Evolutionary conservation across 805 yeast species (phyloP).

Genomic region (Wickerhamomyces canadensis): DNA sequence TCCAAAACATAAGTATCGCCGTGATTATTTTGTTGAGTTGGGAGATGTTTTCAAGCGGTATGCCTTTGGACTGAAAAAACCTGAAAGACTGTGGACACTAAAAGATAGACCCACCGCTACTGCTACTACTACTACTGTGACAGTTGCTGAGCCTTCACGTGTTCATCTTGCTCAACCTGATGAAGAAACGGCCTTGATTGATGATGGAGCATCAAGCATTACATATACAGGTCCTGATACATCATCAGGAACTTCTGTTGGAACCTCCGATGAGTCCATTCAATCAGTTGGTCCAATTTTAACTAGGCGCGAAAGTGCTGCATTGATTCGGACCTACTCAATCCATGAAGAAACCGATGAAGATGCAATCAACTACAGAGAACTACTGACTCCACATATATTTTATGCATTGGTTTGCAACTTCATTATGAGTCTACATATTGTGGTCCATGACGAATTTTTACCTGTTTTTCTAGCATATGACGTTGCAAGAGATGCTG

Average conservation of each 20-base stretch:
- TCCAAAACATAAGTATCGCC: conserved; percentile 29
- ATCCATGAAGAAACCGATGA: conserved; percentile 26
- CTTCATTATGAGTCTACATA: conserved; percentile 41
- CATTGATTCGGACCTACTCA: conserved; percentile 28
- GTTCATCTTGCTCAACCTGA: no score
- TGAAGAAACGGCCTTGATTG: conserved; percentile 15
- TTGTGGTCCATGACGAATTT: conserved; percentile 46
- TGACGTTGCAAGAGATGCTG: conserved; percentile 22
- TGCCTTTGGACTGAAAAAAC: conserved; percentile 16
- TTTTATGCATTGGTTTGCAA: conserved; percentile 32
- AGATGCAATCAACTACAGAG: conserved; percentile 16
- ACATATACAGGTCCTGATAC: conserved; percentile 1
- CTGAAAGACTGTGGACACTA: conserved; percentile 25
- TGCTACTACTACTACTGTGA: no score
- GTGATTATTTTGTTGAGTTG: conserved; percentile 39
- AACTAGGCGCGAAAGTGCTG: conserved; percentile 28
- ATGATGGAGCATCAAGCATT: conserved; percentile 3
- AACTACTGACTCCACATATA: conserved; percentile 25
- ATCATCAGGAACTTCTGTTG: no score
- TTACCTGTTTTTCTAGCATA: conserved; percentile 50
- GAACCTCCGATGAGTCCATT: conserved; percentile 19
- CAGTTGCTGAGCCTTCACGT: no score
- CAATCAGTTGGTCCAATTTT: conserved; percentile 21
- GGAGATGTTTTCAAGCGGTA: conserved; percentile 32
- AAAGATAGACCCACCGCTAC: conserved; percentile 1